These are phyloP conservation scores for Pythium apleroticum DNA, from an alignment of 352 stramenopile genomes.

Conservation along the genomic window DNA sequence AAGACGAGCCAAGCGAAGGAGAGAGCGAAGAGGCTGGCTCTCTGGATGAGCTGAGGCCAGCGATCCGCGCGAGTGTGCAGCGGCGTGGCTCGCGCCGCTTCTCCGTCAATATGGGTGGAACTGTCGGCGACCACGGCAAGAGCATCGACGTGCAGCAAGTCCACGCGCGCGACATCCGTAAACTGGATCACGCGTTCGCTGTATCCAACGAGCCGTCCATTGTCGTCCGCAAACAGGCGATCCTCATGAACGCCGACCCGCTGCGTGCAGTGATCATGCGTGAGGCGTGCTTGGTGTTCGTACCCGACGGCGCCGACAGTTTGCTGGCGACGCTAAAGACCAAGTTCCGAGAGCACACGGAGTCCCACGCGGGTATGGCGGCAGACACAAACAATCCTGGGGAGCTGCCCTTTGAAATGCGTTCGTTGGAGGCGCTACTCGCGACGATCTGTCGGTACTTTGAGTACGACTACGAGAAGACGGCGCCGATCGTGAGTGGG, in stretches of 20 bases:
- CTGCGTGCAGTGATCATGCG: slow-evolving; percentile 77
- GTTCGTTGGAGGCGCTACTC: slow-evolving; percentile 44
- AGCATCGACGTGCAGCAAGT: slow-evolving; percentile 45
- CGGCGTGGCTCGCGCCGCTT: slow-evolving; percentile 1
- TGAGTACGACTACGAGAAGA: slow-evolving; percentile 44
- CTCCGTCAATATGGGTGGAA: neutral
- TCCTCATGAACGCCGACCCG: slow-evolving; percentile 78
- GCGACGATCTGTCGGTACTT: slow-evolving; percentile 60
- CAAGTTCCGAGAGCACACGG: slow-evolving; percentile 28
- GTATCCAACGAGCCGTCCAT: slow-evolving; percentile 77
- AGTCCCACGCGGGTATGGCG: slow-evolving; percentile 6
- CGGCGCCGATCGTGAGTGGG: slow-evolving; percentile 36
- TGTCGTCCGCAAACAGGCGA: slow-evolving; percentile 72
- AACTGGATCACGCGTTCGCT: slow-evolving; percentile 72
- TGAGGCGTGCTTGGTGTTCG: slow-evolving; percentile 38
- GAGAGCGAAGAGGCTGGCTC: slow-evolving; percentile 11
- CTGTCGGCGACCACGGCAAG: slow-evolving; percentile 8
- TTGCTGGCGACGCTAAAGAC: slow-evolving; percentile 35
- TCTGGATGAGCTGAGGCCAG: neutral
- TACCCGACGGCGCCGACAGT: slow-evolving; percentile 47
- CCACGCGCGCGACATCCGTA: slow-evolving; percentile 72
- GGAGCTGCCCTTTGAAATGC: slow-evolving; percentile 67
- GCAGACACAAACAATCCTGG: slow-evolving; percentile 1
- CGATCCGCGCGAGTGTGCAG: slow-evolving; percentile 8
- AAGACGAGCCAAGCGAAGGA: slow-evolving; percentile 1